Evolutionary conservation across 805 yeast genomes (phyloP).

Genomic region (Millerago galiae): DNA sequence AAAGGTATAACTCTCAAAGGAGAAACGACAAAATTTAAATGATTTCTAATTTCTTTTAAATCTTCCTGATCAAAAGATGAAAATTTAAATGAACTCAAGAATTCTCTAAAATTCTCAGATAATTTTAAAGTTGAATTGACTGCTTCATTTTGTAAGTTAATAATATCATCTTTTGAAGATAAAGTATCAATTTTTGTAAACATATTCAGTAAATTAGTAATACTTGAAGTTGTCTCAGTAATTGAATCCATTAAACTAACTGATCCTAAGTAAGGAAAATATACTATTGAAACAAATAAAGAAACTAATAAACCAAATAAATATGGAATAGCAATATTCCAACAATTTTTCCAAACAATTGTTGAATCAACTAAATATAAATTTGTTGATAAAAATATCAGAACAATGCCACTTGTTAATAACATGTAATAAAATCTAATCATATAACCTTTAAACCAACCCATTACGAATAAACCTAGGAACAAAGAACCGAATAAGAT

Average conservation of each 20-base stretch:
- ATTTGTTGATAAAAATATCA: conserved; percentile 28
- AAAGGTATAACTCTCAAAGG: conserved; percentile 37
- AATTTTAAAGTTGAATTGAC: conserved; percentile 27
- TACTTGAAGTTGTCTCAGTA: conserved; percentile 18
- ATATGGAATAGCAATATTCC: conserved; percentile 41
- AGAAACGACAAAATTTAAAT: conserved; percentile 32
- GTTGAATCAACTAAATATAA: conserved; percentile 22
- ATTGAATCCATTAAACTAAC: conserved; percentile 24
- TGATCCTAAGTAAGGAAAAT: conserved; percentile 39
- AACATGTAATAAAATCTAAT: conserved; percentile 34
- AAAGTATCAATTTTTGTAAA: conserved; percentile 6
- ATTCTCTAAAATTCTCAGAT: conserved; percentile 38
- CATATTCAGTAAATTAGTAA: conserved; percentile 21
- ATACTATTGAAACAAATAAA: conserved; percentile 26
- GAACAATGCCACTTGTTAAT: conserved; percentile 29
- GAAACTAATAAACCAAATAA: conserved; percentile 36
- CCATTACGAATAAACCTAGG: conserved; percentile 30
- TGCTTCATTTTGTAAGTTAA: conserved; percentile 25
- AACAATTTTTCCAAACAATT: conserved; percentile 28
- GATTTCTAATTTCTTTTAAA: conserved; percentile 33
- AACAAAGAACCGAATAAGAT: conserved; percentile 36
- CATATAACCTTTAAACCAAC: conserved; percentile 36
- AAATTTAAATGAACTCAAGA: conserved; percentile 33
- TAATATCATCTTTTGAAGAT: conserved; percentile 15
- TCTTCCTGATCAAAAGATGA: conserved; percentile 28